Percentiles rank a stretch among this genome's conserved stretches.
Conservation (phyloP, 208 protist species). For the Crithidia brevicula region DNA sequence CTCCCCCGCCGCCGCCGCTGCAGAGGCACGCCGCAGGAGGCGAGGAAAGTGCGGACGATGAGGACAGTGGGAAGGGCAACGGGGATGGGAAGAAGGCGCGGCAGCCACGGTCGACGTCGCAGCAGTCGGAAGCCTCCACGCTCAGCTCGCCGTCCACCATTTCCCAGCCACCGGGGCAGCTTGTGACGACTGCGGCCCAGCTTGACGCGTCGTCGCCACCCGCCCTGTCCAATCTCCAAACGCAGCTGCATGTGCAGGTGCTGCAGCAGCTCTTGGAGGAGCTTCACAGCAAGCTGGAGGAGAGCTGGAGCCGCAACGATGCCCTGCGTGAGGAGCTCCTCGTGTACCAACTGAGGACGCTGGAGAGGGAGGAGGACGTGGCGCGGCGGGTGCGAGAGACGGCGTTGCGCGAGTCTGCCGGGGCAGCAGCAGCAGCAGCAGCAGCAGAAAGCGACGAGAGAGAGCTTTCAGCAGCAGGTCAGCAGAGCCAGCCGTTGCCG, state of each 20-base stretch:
- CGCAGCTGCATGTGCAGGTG: constrained; percentile 19
- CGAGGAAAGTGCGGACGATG: neutral
- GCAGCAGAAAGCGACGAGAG: neutral
- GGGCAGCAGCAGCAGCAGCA: neutral
- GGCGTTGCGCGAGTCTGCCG: neutral
- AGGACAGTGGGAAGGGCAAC: neutral
- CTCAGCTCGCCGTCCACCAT: constrained; percentile 4
- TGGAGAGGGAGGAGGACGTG: constrained; percentile 30
- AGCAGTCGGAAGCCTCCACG: constrained; percentile 12
- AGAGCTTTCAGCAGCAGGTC: neutral
- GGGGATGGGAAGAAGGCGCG: neutral
- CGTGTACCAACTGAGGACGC: constrained; percentile 31
- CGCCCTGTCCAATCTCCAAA: too few relatives aligned
- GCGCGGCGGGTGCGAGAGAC: constrained; percentile 7
- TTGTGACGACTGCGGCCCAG: neutral
- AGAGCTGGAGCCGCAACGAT: constrained; percentile 42
- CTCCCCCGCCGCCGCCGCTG: neutral
- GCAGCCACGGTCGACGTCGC: neutral
- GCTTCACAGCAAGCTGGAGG: constrained; percentile 35
- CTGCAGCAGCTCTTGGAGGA: constrained; percentile 34
- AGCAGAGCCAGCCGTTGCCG: too few relatives aligned
- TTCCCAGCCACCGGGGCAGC: neutral
- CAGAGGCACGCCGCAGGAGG: too few relatives aligned
- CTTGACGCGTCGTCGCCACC: neutral
- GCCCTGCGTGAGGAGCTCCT: constrained; percentile 34